Percentiles rank a stretch among this genome's conserved stretches.
These are phyloP conservation scores for Phytophthora sojae DNA, from an alignment of 352 stramenopile species.

Conservation along the genomic window DNA sequence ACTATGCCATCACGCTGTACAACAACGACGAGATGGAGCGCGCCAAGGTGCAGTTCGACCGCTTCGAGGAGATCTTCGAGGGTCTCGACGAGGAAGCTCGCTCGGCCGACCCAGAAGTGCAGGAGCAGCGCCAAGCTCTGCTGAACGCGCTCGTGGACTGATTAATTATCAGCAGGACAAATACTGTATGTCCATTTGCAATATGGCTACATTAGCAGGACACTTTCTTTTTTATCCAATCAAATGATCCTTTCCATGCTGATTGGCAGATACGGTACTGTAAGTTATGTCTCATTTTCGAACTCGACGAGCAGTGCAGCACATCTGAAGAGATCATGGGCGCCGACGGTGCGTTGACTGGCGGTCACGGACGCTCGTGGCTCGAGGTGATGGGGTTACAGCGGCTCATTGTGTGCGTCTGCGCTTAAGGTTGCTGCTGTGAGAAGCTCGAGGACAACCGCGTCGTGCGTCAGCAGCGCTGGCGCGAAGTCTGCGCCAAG, in stretches of 20 bases:
- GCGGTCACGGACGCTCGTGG: not conserved
- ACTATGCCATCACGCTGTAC: slow-evolving; percentile 90
- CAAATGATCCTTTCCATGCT: not conserved
- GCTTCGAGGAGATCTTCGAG: slow-evolving; percentile 87
- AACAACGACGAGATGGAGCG: slow-evolving; percentile 92
- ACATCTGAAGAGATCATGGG: slow-evolving; percentile 30
- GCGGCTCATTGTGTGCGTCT: slow-evolving; percentile 9
- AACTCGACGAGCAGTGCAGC: slow-evolving; percentile 2
- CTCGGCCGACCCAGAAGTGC: slow-evolving; percentile 69
- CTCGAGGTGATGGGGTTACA: not conserved
- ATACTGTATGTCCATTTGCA: not conserved
- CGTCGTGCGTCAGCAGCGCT: slow-evolving; percentile 47
- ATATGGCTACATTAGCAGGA: slow-evolving; percentile 20
- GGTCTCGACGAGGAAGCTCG: slow-evolving; percentile 73
- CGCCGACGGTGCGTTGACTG: slow-evolving; percentile 25
- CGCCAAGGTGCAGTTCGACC: slow-evolving; percentile 83
- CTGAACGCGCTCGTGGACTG: slow-evolving; percentile 73
- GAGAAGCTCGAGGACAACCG: slow-evolving; percentile 31
- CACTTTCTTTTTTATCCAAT: slow-evolving; percentile 21
- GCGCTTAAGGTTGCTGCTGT: slow-evolving; percentile 46
- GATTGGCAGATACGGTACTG: slow-evolving; percentile 13
- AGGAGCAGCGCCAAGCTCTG: slow-evolving; percentile 78
- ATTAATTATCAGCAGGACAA: slow-evolving; percentile 6
- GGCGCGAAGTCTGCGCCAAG: slow-evolving; percentile 62
- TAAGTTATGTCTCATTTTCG: slow-evolving; percentile 5